These are phyloP conservation scores for Phyllosticta citribraziliensis DNA, from an alignment of 2,329 filamentous ascomycete genomes.

Conservation along the genomic window DNA sequence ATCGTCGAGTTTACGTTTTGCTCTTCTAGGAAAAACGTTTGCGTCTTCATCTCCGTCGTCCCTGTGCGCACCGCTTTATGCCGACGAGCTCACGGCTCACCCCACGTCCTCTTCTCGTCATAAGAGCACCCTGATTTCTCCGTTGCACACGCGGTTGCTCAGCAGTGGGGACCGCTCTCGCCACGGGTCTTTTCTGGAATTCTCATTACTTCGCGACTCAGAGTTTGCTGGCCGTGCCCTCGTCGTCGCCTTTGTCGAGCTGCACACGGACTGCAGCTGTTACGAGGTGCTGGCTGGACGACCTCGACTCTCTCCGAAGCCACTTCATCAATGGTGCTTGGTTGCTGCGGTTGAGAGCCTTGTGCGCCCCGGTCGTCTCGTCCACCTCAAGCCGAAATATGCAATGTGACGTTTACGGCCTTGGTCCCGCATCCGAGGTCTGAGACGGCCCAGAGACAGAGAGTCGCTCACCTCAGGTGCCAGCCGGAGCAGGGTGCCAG, in stretches of 20 bases:
- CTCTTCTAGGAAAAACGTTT: constrained; percentile 4
- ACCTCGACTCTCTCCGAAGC: neutral
- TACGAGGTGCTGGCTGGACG: neutral
- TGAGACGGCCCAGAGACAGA: neutral
- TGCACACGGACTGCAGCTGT: neutral
- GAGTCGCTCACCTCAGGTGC: neutral
- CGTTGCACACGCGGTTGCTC: neutral
- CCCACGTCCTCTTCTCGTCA: neutral
- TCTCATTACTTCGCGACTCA: constrained; percentile 6
- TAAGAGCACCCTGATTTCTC: constrained; percentile 5
- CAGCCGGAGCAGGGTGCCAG: too few species aligned
- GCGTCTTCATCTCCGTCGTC: constrained; percentile 1
- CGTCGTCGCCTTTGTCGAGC: neutral
- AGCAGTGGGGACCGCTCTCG: neutral
- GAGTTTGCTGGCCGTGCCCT: constrained; percentile 10
- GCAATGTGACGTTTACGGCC: neutral
- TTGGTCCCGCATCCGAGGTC: neutral
- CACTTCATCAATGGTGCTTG: neutral
- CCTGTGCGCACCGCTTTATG: constrained; percentile 5
- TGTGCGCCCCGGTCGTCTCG: neutral
- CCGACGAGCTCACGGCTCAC: neutral
- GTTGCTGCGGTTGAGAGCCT: neutral
- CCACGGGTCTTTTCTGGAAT: constrained; percentile 9
- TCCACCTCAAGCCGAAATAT: neutral
- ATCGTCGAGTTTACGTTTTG: constrained; percentile 10